Conservation (phyloP, 495 filamentous ascomycete species). For the Trichoderma erinaceum region DNA sequence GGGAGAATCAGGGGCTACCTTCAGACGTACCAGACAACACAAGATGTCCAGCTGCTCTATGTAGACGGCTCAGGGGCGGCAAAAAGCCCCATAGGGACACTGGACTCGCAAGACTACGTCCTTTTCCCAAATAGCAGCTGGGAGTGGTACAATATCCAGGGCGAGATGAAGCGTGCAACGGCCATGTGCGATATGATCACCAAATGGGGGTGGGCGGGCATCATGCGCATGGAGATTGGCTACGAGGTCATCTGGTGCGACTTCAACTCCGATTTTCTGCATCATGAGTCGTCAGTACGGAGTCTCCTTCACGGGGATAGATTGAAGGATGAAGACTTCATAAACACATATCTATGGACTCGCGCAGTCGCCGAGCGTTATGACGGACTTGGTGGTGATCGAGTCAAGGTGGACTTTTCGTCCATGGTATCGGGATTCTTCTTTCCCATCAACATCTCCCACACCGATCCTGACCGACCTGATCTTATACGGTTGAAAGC, state of each 20-base stretch:
- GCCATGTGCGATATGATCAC: conserved; percentile 45
- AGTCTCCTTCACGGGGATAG: background rate
- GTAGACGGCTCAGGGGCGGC: conserved; percentile 57
- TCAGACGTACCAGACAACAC: conserved; percentile 46
- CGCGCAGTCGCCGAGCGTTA: conserved; percentile 51
- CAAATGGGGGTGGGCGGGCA: conserved; percentile 52
- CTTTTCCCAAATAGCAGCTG: conserved; percentile 31
- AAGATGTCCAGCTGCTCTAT: conserved; percentile 51
- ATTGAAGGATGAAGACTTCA: background rate
- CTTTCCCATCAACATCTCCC: conserved; percentile 51
- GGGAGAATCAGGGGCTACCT: conserved; percentile 39
- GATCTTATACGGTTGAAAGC: conserved; percentile 44
- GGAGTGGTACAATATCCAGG: background rate
- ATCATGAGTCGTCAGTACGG: conserved; percentile 18
- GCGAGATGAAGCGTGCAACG: conserved; percentile 42
- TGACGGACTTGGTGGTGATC: conserved; percentile 47
- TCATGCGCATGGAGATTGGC: conserved; percentile 62
- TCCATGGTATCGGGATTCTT: conserved; percentile 54
- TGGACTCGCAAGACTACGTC: conserved; percentile 55
- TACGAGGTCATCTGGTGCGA: conserved; percentile 67
- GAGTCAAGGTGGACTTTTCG: conserved; percentile 54
- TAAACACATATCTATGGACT: conserved; percentile 27
- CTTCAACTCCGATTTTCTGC: conserved; percentile 34
- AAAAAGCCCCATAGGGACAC: conserved; percentile 52
- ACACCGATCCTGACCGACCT: conserved; percentile 29